These are phyloP conservation scores for Wickerhamomyces bovis DNA, from an alignment of 805 yeast genomes.

Conservation along the genomic window DNA sequence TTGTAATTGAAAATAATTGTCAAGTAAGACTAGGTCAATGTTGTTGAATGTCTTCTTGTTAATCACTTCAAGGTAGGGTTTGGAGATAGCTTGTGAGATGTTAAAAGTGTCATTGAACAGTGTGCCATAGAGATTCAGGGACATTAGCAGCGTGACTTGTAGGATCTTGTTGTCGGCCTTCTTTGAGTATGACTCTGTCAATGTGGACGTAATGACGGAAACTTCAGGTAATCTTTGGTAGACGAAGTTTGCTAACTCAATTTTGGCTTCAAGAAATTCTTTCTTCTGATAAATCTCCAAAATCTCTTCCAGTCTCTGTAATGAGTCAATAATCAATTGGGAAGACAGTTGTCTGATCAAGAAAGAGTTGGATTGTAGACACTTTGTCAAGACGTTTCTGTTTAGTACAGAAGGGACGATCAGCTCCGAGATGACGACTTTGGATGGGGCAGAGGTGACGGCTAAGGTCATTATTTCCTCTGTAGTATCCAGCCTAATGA, in stretches of 20 bases:
- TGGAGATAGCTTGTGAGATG: constrained; percentile 26
- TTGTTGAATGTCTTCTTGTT: constrained; percentile 34
- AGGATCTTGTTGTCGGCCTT: constrained; percentile 38
- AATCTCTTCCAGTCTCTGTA: constrained; percentile 47
- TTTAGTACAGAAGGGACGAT: constrained; percentile 63
- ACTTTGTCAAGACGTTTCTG: constrained; percentile 48
- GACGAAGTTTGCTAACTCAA: constrained; percentile 30
- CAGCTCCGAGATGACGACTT: constrained; percentile 40
- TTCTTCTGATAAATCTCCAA: constrained; percentile 30
- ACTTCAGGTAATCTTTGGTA: constrained; percentile 43
- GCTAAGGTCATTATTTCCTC: constrained; percentile 24
- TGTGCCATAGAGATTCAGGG: constrained; percentile 35
- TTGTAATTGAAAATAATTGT: constrained; percentile 56
- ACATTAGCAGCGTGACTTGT: constrained; percentile 40
- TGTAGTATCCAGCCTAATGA: constrained; percentile 56
- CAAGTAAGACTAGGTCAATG: constrained; percentile 52
- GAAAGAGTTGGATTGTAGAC: constrained; percentile 43
- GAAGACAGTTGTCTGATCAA: constrained; percentile 59
- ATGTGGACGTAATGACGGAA: constrained; percentile 34
- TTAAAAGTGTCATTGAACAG: constrained; percentile 31
- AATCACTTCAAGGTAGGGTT: constrained; percentile 31
- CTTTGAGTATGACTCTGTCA: constrained; percentile 35
- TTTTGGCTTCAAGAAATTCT: constrained; percentile 34
- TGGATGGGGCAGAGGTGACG: constrained; percentile 27
- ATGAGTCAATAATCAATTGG: constrained; percentile 48